Evolutionary conservation across 805 yeast genomes (phyloP), one percentile per base, ranked within the genome.

Genomic region (Suhomyces faveliae): DNA sequence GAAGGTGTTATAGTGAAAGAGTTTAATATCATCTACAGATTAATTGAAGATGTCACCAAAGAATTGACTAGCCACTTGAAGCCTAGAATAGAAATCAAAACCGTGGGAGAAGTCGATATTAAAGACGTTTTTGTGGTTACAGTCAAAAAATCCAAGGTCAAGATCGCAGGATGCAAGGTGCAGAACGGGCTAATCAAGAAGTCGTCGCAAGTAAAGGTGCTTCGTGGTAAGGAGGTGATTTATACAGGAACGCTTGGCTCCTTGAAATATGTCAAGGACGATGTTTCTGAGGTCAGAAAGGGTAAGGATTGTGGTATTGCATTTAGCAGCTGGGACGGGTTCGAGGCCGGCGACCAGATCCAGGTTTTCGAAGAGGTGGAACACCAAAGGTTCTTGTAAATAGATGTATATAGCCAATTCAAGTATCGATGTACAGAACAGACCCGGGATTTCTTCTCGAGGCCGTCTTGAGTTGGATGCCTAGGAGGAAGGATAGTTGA

Each of bases 301-400:
- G 97, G 96, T 23, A 78, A 79, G 23, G 99, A 94, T 57, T 94
- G 97, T 73, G 99, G 99, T 45, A 62, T 92, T 20, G 71, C 89
- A 0, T 82, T 94, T 53, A 80, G 75, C 2, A 68, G 70, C 38
- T 89, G 89, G 84, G 81, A 79, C 38, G 78, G 73, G 24, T 87
- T 86, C 59, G 77, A 82, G 55, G 83, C 73, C 15, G 97, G 95
- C 13, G 98, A 94, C 67, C 59, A 72, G 3, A 73, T 94, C 21
- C 85, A 88, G 59, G 84, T 83, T 1, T 82, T 78, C 54, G 96
- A 90, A 64, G 87, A 84, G 53, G 70, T 80, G 5, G 63, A 58
- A 35, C 73, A 71, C 43, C 70, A 68, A 42, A 57, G 76, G 38
- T 73, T 89, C 96, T 55, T 86, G 88, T 60, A 89, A 73, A 33